A percentile compares a stretch with the other conserved stretches of the same genome.
phyloP scores from a whole-genome alignment of 1,284 basidiomycete species.

The Xerocomus nothofagi region DNA sequence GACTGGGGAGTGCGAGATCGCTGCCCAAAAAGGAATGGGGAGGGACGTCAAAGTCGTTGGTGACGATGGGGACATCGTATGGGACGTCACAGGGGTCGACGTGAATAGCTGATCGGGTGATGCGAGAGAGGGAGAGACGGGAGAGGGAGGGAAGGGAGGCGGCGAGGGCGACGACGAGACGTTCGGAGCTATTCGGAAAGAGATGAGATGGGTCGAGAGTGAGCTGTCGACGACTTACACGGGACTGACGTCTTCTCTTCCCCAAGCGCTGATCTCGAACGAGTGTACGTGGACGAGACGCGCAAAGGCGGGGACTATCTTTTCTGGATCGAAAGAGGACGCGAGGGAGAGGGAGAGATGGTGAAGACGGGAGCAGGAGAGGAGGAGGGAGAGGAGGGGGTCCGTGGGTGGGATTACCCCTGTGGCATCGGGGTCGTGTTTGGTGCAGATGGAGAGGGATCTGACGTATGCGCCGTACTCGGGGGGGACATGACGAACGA shows the following conservation, averaged over 20 bases:
- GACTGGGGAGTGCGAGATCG: constrained; percentile 60
- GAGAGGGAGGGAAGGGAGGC: constrained; percentile 56
- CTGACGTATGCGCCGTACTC: constrained; percentile 55
- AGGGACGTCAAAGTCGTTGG: constrained; percentile 62
- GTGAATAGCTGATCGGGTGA: constrained; percentile 63
- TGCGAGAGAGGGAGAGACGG: constrained; percentile 57
- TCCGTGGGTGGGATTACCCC: constrained; percentile 40
- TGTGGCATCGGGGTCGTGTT: constrained; percentile 39
- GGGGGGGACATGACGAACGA: constrained; percentile 56
- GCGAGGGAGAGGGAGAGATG: constrained; percentile 53
- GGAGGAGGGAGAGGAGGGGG: constrained; percentile 50
- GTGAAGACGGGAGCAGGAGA: constrained; percentile 47
- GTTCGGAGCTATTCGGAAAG: constrained; percentile 57
- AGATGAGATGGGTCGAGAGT: constrained; percentile 3
- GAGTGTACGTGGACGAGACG: constrained; percentile 41
- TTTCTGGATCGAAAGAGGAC: constrained; percentile 49
- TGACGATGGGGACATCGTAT: constrained; percentile 52
- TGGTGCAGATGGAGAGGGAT: constrained; percentile 54
- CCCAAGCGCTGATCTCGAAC: constrained; percentile 57
- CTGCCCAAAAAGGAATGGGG: constrained; percentile 54
- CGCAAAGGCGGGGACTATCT: constrained; percentile 54
- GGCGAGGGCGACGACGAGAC: constrained; percentile 68
- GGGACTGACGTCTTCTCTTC: constrained; percentile 50
- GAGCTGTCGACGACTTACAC: constrained; percentile 46
- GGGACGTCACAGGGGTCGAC: constrained; percentile 45